These are phyloP conservation scores for Cladophialophora exuberans DNA, from an alignment of 2,329 filamentous ascomycete genomes.

Conservation along the genomic window DNA sequence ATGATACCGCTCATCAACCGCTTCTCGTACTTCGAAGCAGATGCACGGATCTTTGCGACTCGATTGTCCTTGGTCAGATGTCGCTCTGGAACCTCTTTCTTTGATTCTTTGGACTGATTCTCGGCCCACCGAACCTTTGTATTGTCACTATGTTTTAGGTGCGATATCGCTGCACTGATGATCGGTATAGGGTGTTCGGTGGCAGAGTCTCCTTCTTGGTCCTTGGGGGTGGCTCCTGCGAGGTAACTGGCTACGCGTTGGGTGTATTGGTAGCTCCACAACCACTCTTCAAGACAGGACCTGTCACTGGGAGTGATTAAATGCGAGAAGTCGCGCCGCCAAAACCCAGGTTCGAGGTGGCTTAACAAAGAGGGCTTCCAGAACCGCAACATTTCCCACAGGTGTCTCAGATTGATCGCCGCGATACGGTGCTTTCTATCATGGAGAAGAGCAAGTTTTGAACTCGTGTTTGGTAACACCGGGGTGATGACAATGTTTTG, in stretches of 20 bases:
- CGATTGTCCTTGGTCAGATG: slow-evolving; percentile 41
- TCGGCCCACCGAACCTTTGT: slow-evolving; percentile 49
- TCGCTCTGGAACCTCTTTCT: slow-evolving; percentile 14
- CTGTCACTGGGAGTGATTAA: slow-evolving; percentile 37
- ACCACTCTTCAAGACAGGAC: slow-evolving; percentile 42
- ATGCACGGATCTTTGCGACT: slow-evolving; percentile 57
- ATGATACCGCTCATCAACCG: slow-evolving; percentile 80
- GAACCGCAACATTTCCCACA: slow-evolving; percentile 63
- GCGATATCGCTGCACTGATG: slow-evolving; percentile 44
- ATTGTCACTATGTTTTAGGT: slow-evolving; percentile 46
- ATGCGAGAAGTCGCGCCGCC: slow-evolving; percentile 35
- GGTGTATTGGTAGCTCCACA: slow-evolving; percentile 63
- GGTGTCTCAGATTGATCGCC: slow-evolving; percentile 66
- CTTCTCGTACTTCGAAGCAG: slow-evolving; percentile 77
- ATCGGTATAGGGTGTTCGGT: slow-evolving; percentile 11
- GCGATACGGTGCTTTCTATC: slow-evolving; percentile 54
- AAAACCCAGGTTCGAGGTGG: slow-evolving; percentile 30
- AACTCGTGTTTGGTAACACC: slow-evolving; percentile 43
- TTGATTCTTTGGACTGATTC: slow-evolving; percentile 20
- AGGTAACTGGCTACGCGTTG: slow-evolving; percentile 60
- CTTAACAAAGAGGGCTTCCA: slow-evolving; percentile 32
- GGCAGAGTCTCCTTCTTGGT: slow-evolving; percentile 35
- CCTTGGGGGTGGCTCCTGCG: slow-evolving; percentile 41
- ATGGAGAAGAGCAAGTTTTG: slow-evolving; percentile 23
- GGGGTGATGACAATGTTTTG: slow-evolving; percentile 60